Conservation (phyloP, 2,329 filamentous ascomycete species). For the Cyanodermella asteris region DNA sequence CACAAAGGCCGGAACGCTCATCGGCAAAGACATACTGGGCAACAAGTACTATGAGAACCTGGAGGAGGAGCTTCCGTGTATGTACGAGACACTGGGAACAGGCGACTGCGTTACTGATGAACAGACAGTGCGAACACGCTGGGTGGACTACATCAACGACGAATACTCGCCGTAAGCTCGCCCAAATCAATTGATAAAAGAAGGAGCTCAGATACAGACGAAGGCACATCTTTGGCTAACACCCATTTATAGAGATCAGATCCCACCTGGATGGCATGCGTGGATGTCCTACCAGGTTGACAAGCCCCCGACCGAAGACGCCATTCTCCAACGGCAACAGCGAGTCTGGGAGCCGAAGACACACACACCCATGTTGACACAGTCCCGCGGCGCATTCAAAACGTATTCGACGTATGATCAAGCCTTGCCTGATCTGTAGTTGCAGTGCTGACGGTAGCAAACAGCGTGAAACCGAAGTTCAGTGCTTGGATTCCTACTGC, state of each 20-base stretch:
- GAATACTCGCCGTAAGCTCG: slow-evolving; percentile 32
- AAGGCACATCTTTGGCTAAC: too few relatives aligned
- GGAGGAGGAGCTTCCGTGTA: slow-evolving; percentile 72
- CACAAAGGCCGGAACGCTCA: slow-evolving; percentile 76
- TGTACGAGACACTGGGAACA: slow-evolving; percentile 5
- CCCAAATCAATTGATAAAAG: neutral
- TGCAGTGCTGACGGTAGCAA: slow-evolving; percentile 4
- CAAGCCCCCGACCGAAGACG: slow-evolving; percentile 59
- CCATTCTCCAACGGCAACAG: slow-evolving; percentile 42
- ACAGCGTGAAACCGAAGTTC: slow-evolving; percentile 15
- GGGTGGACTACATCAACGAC: slow-evolving; percentile 87
- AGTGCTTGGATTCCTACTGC: slow-evolving; percentile 15
- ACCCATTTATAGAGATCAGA: slow-evolving; percentile 46
- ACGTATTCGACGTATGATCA: slow-evolving; percentile 77
- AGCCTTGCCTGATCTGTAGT: neutral
- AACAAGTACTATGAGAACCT: slow-evolving; percentile 97
- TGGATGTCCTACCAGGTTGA: slow-evolving; percentile 94
- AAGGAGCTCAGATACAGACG: slow-evolving; percentile 9
- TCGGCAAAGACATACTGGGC: slow-evolving; percentile 72
- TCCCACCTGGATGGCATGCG: slow-evolving; percentile 93
- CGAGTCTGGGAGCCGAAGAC: slow-evolving; percentile 57
- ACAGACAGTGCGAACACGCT: slow-evolving; percentile 62
- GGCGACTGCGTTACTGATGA: neutral
- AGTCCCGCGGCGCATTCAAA: slow-evolving; percentile 61
- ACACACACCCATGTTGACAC: slow-evolving; percentile 54